Conservation (phyloP, 306 rosid genomes). For the Quercus mongolica region DNA sequence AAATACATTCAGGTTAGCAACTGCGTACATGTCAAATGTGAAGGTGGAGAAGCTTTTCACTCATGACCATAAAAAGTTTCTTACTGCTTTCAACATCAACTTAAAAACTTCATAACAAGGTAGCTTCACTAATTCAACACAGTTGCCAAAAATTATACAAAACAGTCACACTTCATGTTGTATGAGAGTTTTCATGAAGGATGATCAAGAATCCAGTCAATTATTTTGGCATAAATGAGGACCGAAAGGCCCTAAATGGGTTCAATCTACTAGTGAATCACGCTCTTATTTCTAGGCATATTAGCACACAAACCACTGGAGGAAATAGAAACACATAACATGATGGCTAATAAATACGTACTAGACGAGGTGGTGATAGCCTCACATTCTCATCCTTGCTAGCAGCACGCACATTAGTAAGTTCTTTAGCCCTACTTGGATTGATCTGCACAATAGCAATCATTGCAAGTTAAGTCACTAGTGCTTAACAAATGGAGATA, state of each 20-base stretch:
- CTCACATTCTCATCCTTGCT: conserved; percentile 74
- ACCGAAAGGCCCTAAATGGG: not conserved
- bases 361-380: conserved; percentile 94
- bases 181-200: not conserved
- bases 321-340: conserved; percentile 2
- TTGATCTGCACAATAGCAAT: conserved; percentile 58
- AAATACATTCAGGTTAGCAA: conserved; percentile 27
- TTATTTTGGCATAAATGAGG: not conserved
- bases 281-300: not conserved
- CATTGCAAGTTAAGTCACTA: conserved; percentile 20
- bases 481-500: not conserved
- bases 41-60: not conserved
- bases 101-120: not conserved
- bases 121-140: not conserved
- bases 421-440: conserved; percentile 76
- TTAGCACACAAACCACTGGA: not conserved
- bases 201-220: not conserved
- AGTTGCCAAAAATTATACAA: not conserved
- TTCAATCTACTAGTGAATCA: not conserved
- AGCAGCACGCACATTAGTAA: conserved; percentile 79
- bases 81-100: not conserved
- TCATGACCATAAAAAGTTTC: not conserved
- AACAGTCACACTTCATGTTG: not conserved
- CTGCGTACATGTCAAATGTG: not conserved
- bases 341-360: conserved; percentile 38